Base-by-base conservation (phyloP, 345 rosid genomes). In the Luvunga scandens region DNA sequence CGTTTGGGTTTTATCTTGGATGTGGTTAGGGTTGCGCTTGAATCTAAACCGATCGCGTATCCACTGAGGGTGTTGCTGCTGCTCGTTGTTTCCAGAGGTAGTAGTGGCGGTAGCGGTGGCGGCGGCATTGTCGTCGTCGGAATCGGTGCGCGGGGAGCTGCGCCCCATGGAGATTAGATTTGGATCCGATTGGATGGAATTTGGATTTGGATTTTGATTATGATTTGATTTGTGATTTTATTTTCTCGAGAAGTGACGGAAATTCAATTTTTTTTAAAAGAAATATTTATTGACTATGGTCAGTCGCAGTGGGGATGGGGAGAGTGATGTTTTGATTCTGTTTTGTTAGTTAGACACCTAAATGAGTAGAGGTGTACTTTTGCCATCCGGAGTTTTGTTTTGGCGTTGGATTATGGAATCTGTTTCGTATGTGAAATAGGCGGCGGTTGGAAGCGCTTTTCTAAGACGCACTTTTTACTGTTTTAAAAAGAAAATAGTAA, bases 1-100 rank as follows among this genome's bases (percentile, higher is more conserved):
- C 75, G 73, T 36, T 65, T 85, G 92, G 77, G 80, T 87, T 19
- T 30, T 75, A 18, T 31, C 25, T 66, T 85, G 86, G 39, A 31
- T 75, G 28, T 73, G 82, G 83, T 68, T 87, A 3, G 91, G 78
- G 75, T 84, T 88, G 18, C 95, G 78, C 81, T 91, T 92, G 67
- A 89, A 84, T 25, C 75, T 94, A 75, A 88, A 80, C 9, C 98
- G 93, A 82, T 86, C 97, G 9, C 98, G 88, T 77, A 90, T 86
- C 80, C 90, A 86, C 77, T 78, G 80, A 22, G 80, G 69, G 62
- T 79, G 57, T 19, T 18, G 57, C 57, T 45, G 85, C 21, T 68
- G 68, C 67, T 85, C 93, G 25, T 33, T 77, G 75, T 71, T 70
- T 62, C 64, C 68, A 79, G 50, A 12, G 50, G 62, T 30, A 61